Evolutionary conservation across 1,284 basidiomycete species (phyloP).

Genomic region (Cutaneotrichosporon mucoides): DNA sequence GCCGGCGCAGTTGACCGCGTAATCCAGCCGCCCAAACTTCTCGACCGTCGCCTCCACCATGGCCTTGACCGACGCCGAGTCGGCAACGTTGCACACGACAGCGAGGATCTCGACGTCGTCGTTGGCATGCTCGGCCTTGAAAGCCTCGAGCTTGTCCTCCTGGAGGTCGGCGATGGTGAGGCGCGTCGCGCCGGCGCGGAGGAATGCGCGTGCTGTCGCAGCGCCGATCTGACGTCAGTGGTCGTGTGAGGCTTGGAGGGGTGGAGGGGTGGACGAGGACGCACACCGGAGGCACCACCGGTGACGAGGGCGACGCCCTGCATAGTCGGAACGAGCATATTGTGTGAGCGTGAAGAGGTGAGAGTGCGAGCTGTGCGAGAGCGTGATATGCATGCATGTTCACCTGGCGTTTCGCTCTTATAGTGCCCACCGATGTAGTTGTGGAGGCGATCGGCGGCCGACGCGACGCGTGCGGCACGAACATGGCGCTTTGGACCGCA

Average conservation of each 20-base stretch:
- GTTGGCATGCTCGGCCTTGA: constrained; percentile 1
- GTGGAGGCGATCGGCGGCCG: too few relatives aligned
- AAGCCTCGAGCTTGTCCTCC: constrained; percentile 7
- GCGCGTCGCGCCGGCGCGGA: constrained; percentile 11
- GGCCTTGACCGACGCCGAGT: constrained; percentile 12
- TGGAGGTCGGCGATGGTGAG: constrained; percentile 8
- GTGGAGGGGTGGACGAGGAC: constrained; percentile 8
- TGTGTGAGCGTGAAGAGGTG: background rate
- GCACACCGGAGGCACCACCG: constrained; percentile 23
- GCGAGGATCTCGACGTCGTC: constrained; percentile 7
- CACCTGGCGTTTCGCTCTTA: background rate
- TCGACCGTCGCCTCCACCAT: constrained; percentile 5
- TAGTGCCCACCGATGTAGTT: too few relatives aligned
- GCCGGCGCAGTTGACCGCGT: constrained; percentile 37
- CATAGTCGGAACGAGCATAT: constrained; percentile 6
- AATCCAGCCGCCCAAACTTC: constrained; percentile 35
- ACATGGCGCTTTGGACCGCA: too few relatives aligned
- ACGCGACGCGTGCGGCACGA: too few relatives aligned
- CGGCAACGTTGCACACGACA: constrained; percentile 14
- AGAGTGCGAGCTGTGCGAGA: constrained; percentile 22
- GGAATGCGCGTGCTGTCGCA: constrained; percentile 10
- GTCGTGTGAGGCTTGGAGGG: background rate
- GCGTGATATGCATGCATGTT: background rate
- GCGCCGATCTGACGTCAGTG: constrained; percentile 15
- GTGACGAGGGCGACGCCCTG: constrained; percentile 25